These are phyloP conservation scores for Isatis tinctoria DNA, from an alignment of 345 rosid genomes.

Conservation along the genomic window DNA sequence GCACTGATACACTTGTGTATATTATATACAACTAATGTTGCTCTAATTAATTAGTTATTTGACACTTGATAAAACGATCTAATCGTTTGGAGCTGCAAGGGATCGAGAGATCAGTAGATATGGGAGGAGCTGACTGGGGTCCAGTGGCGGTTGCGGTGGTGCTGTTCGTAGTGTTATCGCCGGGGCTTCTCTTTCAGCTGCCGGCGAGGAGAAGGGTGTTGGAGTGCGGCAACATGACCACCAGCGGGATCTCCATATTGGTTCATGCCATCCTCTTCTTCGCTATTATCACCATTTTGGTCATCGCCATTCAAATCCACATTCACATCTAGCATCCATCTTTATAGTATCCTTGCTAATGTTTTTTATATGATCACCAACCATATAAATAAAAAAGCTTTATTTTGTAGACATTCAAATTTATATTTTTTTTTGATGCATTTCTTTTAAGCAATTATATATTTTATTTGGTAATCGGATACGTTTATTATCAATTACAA, in stretches of 20 bases:
- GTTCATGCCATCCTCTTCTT: constrained; percentile 35
- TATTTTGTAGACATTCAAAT: too few relatives aligned
- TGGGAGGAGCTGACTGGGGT: constrained; percentile 36
- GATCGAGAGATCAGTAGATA: not conserved
- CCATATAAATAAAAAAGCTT: too few relatives aligned
- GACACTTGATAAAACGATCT: not conserved
- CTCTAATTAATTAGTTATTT: not conserved
- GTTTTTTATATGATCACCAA: too few relatives aligned
- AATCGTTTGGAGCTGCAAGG: not conserved
- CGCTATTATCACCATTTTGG: constrained; percentile 30
- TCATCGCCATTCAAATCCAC: constrained; percentile 32
- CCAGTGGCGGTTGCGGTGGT: constrained; percentile 37
- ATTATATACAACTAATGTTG: not conserved
- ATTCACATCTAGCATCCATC: constrained; percentile 17
- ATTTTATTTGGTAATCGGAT: too few relatives aligned
- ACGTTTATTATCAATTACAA: too few relatives aligned
- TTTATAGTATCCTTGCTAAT: too few relatives aligned
- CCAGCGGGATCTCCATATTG: constrained; percentile 30
- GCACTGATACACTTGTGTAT: not conserved
- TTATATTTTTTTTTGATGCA: too few relatives aligned
- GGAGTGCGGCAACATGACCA: constrained; percentile 40
- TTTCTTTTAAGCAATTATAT: too few relatives aligned
- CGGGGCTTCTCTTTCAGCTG: constrained; percentile 35
- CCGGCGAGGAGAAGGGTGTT: constrained; percentile 35
- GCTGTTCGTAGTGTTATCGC: constrained; percentile 32